Evolutionary conservation across 306 rosid species (phyloP).

Genomic region (Benincasa hispida): DNA sequence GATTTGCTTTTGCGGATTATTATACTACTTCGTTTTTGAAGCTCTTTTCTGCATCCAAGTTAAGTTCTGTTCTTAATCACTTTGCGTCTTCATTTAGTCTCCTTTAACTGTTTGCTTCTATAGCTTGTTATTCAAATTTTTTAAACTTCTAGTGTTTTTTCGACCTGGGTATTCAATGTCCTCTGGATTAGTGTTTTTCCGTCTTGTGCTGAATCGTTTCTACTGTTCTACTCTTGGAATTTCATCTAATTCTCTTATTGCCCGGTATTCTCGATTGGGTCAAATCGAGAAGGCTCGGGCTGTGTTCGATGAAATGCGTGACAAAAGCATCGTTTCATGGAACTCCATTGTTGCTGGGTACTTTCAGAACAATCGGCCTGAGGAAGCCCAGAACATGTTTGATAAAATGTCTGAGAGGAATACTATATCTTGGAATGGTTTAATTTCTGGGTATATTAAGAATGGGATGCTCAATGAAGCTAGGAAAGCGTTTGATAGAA

Average conservation of each 20-base stretch:
- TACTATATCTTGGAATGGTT: slow-evolving; percentile 12
- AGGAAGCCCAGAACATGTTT: slow-evolving; percentile 3
- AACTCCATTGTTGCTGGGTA: slow-evolving; percentile 8
- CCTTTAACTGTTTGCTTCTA: background rate
- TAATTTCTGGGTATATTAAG: slow-evolving; percentile 13
- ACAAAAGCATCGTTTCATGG: slow-evolving; percentile 10
- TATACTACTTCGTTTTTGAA: background rate
- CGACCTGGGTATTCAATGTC: background rate
- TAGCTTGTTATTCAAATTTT: background rate
- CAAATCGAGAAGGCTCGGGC: slow-evolving; percentile 7
- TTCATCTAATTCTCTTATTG: slow-evolving; percentile 8
- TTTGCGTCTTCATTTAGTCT: background rate
- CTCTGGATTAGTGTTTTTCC: background rate
- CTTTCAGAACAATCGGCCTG: slow-evolving; percentile 7
- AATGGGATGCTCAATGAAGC: slow-evolving; percentile 16
- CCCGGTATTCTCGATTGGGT: slow-evolving; percentile 7
- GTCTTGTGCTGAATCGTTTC: background rate
- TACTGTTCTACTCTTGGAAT: background rate
- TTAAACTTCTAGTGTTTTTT: background rate
- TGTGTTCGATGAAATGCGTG: slow-evolving; percentile 13
- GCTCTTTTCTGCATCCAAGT: background rate
- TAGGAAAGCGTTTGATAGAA: slow-evolving; percentile 5
- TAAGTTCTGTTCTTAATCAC: background rate
- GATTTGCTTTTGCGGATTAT: background rate
- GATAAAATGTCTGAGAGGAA: slow-evolving; percentile 12